Evolutionary conservation across 306 rosid species (phyloP).

Genomic region (Trifolium pratense): DNA sequence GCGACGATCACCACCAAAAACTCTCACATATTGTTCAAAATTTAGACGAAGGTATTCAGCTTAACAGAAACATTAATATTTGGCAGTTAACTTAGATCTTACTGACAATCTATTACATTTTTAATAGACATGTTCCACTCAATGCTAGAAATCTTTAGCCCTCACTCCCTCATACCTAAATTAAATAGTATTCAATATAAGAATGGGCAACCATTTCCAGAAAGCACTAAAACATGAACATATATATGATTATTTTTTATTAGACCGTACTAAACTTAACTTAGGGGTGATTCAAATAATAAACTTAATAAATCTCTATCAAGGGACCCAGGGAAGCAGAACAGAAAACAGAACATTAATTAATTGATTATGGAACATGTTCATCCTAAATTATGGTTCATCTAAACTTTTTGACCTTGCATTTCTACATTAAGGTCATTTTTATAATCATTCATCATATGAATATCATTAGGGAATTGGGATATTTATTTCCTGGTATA

Average conservation of each 20-base stretch:
- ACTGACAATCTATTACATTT: background rate
- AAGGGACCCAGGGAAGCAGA: constrained; percentile 7
- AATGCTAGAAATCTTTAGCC: constrained; percentile 12
- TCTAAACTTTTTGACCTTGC: background rate
- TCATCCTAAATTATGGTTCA: background rate
- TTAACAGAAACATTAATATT: too few relatives aligned
- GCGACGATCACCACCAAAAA: too few relatives aligned
- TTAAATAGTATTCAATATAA: constrained; percentile 19
- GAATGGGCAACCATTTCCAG: constrained; percentile 23
- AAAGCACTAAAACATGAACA: background rate
- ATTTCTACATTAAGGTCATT: background rate
- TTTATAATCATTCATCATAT: background rate
- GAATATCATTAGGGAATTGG: background rate
- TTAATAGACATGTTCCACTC: constrained; percentile 47
- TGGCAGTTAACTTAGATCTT: too few relatives aligned
- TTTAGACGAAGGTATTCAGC: too few relatives aligned
- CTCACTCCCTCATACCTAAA: constrained; percentile 23
- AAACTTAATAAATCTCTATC: background rate
- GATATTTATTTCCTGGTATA: background rate
- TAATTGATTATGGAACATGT: background rate
- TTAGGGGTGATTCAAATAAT: constrained; percentile 16
- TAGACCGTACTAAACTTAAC: background rate
- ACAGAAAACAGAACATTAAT: background rate
- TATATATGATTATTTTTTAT: background rate
- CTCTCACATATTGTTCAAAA: too few relatives aligned